Evolutionary conservation across 1,284 basidiomycete species (phyloP).

Genomic region (Kwoniella shivajii): DNA sequence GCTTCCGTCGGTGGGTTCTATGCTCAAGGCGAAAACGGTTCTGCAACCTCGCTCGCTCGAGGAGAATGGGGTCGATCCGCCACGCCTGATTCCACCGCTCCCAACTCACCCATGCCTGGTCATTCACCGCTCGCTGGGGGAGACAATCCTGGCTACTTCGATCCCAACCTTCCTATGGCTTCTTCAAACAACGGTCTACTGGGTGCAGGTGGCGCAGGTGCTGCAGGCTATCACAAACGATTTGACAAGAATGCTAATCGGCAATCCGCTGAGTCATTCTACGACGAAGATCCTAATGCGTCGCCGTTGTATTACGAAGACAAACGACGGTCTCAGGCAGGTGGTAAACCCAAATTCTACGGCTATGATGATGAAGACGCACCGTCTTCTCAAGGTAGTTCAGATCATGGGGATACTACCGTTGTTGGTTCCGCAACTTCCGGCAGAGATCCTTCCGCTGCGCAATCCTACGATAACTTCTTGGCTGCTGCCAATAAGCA

Average conservation of each 20-base stretch:
- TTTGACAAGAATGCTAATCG: slow-evolving; percentile 45
- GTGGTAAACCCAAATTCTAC: slow-evolving; percentile 57
- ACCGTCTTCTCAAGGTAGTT: slow-evolving; percentile 51
- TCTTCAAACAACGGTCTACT: slow-evolving; percentile 32
- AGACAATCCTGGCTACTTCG: slow-evolving; percentile 30
- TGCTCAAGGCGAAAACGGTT: slow-evolving; percentile 35
- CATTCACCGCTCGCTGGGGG: slow-evolving; percentile 25
- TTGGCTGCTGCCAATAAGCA: slow-evolving; percentile 78
- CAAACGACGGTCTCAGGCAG: slow-evolving; percentile 28
- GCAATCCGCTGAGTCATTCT: slow-evolving; percentile 52
- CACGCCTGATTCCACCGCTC: slow-evolving; percentile 46
- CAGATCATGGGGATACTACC: slow-evolving; percentile 48
- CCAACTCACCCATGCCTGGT: slow-evolving; percentile 40
- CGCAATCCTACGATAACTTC: slow-evolving; percentile 70
- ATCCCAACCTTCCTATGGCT: slow-evolving; percentile 32
- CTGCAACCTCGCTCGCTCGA: slow-evolving; percentile 34
- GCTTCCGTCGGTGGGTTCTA: slow-evolving; percentile 29
- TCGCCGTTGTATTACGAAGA: slow-evolving; percentile 44
- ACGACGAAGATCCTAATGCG: slow-evolving; percentile 52
- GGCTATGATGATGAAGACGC: slow-evolving; percentile 62
- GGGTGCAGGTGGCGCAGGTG: slow-evolving; percentile 33
- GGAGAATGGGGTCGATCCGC: slow-evolving; percentile 55
- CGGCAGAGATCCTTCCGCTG: slow-evolving; percentile 26
- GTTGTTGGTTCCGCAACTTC: slow-evolving; percentile 40
- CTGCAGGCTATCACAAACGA: slow-evolving; percentile 47